These are phyloP conservation scores for Phoma sp. DNA, from an alignment of 2,329 filamentous ascomycete species.

Conservation along the genomic window DNA sequence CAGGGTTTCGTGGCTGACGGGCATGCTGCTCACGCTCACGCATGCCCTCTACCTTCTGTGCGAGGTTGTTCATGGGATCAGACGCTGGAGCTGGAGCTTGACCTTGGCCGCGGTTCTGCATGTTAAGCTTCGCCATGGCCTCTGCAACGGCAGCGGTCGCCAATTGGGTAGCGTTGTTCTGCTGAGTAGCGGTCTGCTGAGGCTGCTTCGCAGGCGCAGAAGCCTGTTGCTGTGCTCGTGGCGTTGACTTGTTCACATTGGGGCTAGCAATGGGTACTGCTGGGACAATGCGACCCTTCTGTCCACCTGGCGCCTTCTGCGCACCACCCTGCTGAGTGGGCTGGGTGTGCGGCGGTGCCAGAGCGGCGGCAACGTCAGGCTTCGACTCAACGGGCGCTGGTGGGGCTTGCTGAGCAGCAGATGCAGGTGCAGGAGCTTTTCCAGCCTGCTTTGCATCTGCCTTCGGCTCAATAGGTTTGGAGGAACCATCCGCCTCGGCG, in stretches of 20 bases:
- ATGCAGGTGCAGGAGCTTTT: conserved; percentile 47
- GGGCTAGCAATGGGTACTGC: conserved; percentile 67
- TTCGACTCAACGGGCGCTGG: conserved; percentile 73
- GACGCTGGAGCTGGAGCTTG: conserved; percentile 35
- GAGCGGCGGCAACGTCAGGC: conserved; percentile 64
- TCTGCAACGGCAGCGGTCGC: conserved; percentile 79
- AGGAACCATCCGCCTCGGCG: conserved; percentile 54
- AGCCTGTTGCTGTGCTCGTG: conserved; percentile 47
- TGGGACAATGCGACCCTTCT: conserved; percentile 64
- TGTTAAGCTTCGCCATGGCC: conserved; percentile 75
- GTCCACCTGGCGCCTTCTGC: conserved; percentile 50
- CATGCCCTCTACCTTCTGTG: conserved; percentile 79
- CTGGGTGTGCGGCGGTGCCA: conserved; percentile 56
- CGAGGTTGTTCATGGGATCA: conserved; percentile 69
- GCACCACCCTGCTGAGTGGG: conserved; percentile 40
- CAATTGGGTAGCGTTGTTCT: conserved; percentile 72
- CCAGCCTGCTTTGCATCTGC: conserved; percentile 50
- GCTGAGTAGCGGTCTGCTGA: conserved; percentile 30
- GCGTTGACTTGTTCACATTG: conserved; percentile 39
- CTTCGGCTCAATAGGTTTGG: conserved; percentile 63
- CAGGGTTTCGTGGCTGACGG: conserved; percentile 56
- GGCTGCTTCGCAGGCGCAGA: conserved; percentile 49
- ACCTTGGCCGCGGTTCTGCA: conserved; percentile 35
- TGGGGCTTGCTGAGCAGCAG: conserved; percentile 58
- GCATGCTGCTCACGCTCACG: conserved; percentile 65